These are phyloP conservation scores for Diaporthe caulivora DNA, from an alignment of 2,329 filamentous ascomycete species.

Conservation along the genomic window DNA sequence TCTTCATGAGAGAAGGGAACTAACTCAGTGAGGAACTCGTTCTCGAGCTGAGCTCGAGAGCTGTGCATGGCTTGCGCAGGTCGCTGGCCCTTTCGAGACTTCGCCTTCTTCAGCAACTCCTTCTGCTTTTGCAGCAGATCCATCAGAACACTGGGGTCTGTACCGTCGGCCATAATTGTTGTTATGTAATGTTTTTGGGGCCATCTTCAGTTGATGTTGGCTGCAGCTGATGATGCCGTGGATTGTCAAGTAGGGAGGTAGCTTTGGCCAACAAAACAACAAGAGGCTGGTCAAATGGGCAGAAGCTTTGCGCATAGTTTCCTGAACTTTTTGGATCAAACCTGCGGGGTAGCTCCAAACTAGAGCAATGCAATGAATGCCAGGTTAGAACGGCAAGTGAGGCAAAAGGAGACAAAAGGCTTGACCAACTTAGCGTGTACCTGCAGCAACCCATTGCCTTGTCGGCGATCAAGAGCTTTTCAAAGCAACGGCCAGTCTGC, in stretches of 20 bases:
- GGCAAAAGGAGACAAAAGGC: not conserved
- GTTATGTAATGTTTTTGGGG: fast-evolving
- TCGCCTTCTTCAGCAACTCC: slow-evolving; percentile 70
- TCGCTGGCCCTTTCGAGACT: slow-evolving; percentile 27
- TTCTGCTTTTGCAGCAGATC: slow-evolving; percentile 63
- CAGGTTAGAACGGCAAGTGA: not conserved
- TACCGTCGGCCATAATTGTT: not conserved
- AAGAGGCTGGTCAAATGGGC: not conserved
- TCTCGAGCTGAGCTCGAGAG: slow-evolving; percentile 60
- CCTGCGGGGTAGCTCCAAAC: not conserved
- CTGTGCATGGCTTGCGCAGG: slow-evolving; percentile 71
- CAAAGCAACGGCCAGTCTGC: not conserved
- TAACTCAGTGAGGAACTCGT: not conserved
- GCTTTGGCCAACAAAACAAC: too few relatives aligned
- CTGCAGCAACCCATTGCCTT: not conserved
- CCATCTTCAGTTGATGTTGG: not conserved
- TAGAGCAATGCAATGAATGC: not conserved
- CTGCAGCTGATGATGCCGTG: not conserved
- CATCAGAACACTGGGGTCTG: fast-evolving
- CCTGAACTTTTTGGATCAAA: not conserved
- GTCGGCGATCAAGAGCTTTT: not conserved
- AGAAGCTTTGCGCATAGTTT: too few relatives aligned
- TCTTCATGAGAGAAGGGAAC: not conserved
- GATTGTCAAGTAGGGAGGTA: too few relatives aligned
- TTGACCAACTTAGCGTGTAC: not conserved